phyloP scores from a whole-genome alignment of 257 asterid genomes.

The Solanum peruvianum region DNA sequence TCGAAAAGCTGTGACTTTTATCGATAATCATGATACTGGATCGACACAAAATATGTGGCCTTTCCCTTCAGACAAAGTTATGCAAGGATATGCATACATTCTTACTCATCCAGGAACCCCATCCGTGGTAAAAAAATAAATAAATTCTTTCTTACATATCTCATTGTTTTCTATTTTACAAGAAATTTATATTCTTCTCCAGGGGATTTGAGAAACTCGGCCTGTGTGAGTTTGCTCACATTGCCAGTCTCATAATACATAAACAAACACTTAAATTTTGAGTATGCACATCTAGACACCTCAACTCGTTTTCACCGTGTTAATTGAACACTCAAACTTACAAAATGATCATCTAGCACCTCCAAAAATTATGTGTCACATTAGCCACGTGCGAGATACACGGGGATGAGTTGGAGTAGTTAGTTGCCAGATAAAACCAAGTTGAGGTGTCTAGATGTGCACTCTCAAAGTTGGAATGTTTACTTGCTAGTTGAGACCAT shows the following conservation, averaged over 20 bases:
- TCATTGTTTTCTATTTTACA: not conserved
- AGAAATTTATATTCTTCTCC: not conserved
- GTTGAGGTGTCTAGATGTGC: not conserved
- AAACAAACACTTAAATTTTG: not conserved
- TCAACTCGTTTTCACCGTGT: not conserved
- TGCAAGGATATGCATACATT: constrained; percentile 74
- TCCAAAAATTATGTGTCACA: not conserved
- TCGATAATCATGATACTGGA: constrained; percentile 84
- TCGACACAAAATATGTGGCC: constrained; percentile 66
- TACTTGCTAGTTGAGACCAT: accelerated
- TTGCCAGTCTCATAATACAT: not conserved
- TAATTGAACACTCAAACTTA: not conserved
- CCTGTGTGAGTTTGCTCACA: not conserved
- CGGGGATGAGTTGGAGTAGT: accelerated
- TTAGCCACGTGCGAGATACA: accelerated
- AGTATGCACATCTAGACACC: not conserved
- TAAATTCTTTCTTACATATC: accelerated
- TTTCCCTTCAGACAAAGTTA: constrained; percentile 64
- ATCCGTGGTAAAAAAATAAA: constrained; percentile 19
- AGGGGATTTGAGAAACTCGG: not conserved
- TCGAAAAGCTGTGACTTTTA: constrained; percentile 57
- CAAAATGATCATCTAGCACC: not conserved
- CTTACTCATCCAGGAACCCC: constrained; percentile 88
- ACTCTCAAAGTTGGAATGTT: not conserved
- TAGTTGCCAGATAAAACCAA: not conserved